Evolutionary conservation across 2,329 filamentous ascomycete genomes (phyloP).

Genomic region (Verticillium isaacii): DNA sequence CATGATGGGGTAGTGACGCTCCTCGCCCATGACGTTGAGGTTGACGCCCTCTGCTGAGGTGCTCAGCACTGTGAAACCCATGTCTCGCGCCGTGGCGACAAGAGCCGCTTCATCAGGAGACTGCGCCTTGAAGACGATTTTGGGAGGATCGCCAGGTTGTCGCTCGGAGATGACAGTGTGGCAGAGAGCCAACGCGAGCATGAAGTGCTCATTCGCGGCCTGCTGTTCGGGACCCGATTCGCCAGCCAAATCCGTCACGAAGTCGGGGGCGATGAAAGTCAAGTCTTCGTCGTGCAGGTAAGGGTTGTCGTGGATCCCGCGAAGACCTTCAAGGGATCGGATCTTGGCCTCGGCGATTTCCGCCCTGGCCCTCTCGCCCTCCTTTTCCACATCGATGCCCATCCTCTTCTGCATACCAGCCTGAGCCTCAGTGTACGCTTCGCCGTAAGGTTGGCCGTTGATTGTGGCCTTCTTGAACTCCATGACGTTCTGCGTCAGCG

Average conservation of each 20-base stretch:
- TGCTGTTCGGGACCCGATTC: constrained; percentile 73
- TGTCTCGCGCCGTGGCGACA: constrained; percentile 89
- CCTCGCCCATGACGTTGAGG: constrained; percentile 81
- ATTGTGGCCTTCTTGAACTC: constrained; percentile 99
- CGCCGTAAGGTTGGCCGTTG: constrained; percentile 93
- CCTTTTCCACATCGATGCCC: constrained; percentile 80
- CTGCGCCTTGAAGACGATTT: constrained; percentile 93
- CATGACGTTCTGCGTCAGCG: constrained; percentile 90
- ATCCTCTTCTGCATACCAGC: constrained; percentile 91
- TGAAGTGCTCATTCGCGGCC: constrained; percentile 78
- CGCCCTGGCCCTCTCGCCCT: constrained; percentile 64
- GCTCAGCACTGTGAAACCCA: constrained; percentile 89
- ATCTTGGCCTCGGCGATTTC: constrained; percentile 77
- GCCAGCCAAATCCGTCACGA: constrained; percentile 76
- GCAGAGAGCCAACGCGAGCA: constrained; percentile 92
- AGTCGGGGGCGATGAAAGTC: constrained; percentile 90
- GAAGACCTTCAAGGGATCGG: constrained; percentile 67
- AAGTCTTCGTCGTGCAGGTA: constrained; percentile 86
- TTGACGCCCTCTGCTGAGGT: constrained; percentile 75
- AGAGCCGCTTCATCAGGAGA: constrained; percentile 95
- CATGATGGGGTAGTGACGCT: constrained; percentile 78
- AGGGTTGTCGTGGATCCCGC: constrained; percentile 79
- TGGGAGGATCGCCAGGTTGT: constrained; percentile 82
- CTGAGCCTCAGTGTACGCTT: constrained; percentile 96
- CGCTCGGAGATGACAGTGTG: constrained; percentile 94